phyloP scores from a whole-genome alignment of 2,329 filamentous ascomycete species.

The Thielaviopsis euricoi region DNA sequence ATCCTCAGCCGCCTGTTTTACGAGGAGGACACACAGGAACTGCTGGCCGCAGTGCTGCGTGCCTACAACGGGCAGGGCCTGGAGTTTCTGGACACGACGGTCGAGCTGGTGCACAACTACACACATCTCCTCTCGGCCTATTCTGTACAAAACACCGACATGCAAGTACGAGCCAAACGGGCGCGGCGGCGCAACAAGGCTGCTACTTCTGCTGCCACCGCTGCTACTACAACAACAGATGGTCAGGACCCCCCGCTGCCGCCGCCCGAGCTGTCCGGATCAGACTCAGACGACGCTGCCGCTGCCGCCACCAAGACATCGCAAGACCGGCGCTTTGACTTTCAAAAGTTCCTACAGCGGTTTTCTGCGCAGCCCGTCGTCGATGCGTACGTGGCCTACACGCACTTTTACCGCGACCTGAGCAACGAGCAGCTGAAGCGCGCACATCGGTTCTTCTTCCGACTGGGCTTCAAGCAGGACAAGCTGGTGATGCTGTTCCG shows the following conservation, averaged over 20 bases:
- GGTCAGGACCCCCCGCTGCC: conserved; percentile 11
- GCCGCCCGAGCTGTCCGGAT: conserved; percentile 19
- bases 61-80: conserved; percentile 91
- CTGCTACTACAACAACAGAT: conserved; percentile 12
- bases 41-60: conserved; percentile 61
- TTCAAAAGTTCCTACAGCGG: conserved; percentile 61
- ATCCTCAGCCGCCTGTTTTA: conserved; percentile 97
- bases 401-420: conserved; percentile 66
- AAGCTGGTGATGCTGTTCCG: conserved; percentile 77
- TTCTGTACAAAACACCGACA: conserved; percentile 83
- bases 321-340: conserved; percentile 86
- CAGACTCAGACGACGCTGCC: conserved; percentile 44
- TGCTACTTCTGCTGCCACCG: not conserved
- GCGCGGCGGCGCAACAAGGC: conserved; percentile 53
- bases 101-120: conserved; percentile 82
- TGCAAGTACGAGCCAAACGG: conserved; percentile 76
- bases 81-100: conserved; percentile 80
- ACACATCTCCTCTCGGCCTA: conserved; percentile 82
- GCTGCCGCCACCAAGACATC: conserved; percentile 52
- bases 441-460: conserved; percentile 84
- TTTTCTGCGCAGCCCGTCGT: conserved; percentile 76
- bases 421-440: conserved; percentile 70
- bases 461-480: conserved; percentile 87
- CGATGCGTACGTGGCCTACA: conserved; percentile 73
- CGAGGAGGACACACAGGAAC: conserved; percentile 85